Conservation (phyloP, 768 basidiomycete genomes). For the Podaxis carcinomalis region DNA sequence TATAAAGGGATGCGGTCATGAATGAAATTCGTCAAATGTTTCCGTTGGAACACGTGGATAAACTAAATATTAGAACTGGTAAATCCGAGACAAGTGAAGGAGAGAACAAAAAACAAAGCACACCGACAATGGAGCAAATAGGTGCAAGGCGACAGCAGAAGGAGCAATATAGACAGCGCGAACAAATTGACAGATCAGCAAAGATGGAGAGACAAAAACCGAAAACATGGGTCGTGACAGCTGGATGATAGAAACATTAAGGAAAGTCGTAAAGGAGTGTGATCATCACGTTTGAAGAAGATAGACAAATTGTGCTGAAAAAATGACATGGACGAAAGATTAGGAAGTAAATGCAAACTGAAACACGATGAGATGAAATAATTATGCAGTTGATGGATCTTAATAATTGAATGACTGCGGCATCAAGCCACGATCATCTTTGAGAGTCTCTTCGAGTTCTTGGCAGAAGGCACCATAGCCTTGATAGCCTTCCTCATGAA, state of each 20-base stretch:
- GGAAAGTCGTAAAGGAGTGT: conserved; percentile 9
- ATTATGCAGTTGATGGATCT: background rate
- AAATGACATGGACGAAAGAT: background rate
- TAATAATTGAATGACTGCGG: background rate
- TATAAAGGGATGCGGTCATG: background rate
- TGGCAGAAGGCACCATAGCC: conserved; percentile 54
- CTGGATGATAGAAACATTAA: background rate
- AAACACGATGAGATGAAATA: background rate
- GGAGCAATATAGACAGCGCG: background rate
- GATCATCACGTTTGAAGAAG: background rate
- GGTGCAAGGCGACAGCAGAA: background rate
- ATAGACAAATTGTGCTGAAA: background rate
- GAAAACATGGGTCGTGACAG: background rate
- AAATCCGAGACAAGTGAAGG: background rate
- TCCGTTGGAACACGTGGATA: background rate
- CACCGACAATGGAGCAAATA: background rate
- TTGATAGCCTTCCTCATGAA: conserved; percentile 71
- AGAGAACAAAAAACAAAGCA: background rate
- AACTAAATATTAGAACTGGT: background rate
- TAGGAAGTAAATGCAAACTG: background rate
- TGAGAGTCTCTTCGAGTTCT: conserved; percentile 6
- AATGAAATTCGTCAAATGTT: background rate
- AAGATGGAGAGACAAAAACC: background rate
- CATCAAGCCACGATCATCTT: conserved; percentile 13
- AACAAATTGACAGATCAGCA: background rate